Conservation (phyloP, 2,329 filamentous ascomycete genomes). For the Plenodomus biglobosus region DNA sequence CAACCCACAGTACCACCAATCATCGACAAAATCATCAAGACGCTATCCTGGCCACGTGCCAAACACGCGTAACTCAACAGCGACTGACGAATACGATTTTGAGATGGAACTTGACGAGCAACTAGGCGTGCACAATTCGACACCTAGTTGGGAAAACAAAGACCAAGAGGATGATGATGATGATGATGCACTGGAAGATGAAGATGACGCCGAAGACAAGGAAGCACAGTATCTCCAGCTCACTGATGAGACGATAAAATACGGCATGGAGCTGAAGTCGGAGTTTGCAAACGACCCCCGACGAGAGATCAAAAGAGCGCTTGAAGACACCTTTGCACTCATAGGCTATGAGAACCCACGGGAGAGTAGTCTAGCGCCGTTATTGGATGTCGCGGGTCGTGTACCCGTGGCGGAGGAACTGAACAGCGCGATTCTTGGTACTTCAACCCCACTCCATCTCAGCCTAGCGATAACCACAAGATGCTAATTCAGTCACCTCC, state of each 20-base stretch:
- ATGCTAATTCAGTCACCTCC: too few species aligned
- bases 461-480: too few species aligned
- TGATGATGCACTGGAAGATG: constrained; percentile 29
- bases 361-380: constrained; percentile 72
- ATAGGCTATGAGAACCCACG: constrained; percentile 84
- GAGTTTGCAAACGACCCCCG: constrained; percentile 75
- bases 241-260: constrained; percentile 70
- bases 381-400: constrained; percentile 75
- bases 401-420: constrained; percentile 86
- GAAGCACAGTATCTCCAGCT: constrained; percentile 49
- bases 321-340: constrained; percentile 84
- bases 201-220: constrained; percentile 37
- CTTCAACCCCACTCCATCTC: constrained; percentile 8
- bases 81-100: constrained; percentile 55
- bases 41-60: constrained; percentile 28
- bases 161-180: constrained; percentile 43
- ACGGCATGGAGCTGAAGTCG: constrained; percentile 74
- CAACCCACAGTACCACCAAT: constrained; percentile 37
- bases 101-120: constrained; percentile 61
- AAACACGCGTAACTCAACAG: constrained; percentile 43
- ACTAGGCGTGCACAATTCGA: constrained; percentile 40
- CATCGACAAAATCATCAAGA: constrained; percentile 33
- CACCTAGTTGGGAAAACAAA: constrained; percentile 27
- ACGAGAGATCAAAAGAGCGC: constrained; percentile 68
- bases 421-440: constrained; percentile 88